Evolutionary conservation across 2,329 filamentous ascomycete species (phyloP), one percentile per base, ranked within the genome.

Genomic region (Aspergillus sp.): DNA sequence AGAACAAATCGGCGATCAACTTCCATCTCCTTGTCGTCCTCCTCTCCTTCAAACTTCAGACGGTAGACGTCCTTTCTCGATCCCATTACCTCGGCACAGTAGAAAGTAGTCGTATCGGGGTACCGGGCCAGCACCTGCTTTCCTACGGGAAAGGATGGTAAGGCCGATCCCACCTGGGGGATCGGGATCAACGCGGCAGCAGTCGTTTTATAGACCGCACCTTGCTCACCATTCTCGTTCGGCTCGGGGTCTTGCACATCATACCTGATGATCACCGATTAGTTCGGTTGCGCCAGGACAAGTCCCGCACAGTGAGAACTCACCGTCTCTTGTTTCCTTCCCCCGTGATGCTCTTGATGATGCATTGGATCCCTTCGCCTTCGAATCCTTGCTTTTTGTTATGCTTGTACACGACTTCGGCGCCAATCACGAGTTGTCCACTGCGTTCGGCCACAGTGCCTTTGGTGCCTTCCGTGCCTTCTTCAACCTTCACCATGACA

Each of bases 31-130:
- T 85, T 89, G 61, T 85, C 86, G 57, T 81, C 76, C 66, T 90
- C 88, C 62, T 91, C 88, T 13, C 88, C 88, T 66, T 93, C 89
- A 62, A 93, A 93, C 57, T 89, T 85, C 58, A 93, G 76, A 52
- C 72, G 68, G 56, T 76, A 78, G 49, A 70, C 69, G 43, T 77
- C 75, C 58, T 77, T 80, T 63, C 74, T 86, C 77, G 77, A 83
- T 32, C 86, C 86, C 72, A 89, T 88, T 7, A 93, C 89, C 61
- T 91, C 88, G 1, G 89, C 89, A 67, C 88, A 86, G 69, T 94
- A 94, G 63, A 94, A 93, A 0, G 88, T 92, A 1, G 89, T 92
- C 1, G 89, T 93, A 62, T 91, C 86, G 0, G 89, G 89, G 64
- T 94, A 94, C 53, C 91, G 76, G 0, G 89, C 89, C 52, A 93